Evolutionary conservation across 2,329 filamentous ascomycete genomes (phyloP).

Genomic region (Hypoxylon sp.): DNA sequence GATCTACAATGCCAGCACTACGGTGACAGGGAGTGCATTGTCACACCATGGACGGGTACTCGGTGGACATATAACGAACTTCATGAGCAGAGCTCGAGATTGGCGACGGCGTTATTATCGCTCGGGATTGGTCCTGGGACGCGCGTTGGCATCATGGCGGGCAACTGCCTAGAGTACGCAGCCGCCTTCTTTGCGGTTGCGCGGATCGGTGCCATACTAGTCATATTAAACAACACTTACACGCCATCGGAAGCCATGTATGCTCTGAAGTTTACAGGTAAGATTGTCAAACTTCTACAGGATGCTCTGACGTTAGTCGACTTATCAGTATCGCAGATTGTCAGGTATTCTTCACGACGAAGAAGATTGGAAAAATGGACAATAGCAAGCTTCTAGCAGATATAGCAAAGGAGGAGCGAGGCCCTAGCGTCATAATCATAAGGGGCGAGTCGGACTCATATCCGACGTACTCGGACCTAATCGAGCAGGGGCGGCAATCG

Average conservation of each 20-base stretch:
- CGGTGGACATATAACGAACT: slow-evolving; percentile 76
- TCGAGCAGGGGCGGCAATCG: slow-evolving; percentile 59
- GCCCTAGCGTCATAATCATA: slow-evolving; percentile 67
- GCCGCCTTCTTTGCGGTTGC: slow-evolving; percentile 77
- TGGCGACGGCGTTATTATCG: slow-evolving; percentile 71
- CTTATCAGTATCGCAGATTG: slow-evolving; percentile 60
- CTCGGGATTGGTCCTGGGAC: slow-evolving; percentile 74
- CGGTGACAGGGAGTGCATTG: slow-evolving; percentile 70
- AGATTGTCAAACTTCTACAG: slow-evolving; percentile 27
- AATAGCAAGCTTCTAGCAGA: slow-evolving; percentile 66
- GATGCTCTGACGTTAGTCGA: neutral
- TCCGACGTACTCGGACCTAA: slow-evolving; percentile 65
- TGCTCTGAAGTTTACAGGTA: slow-evolving; percentile 74
- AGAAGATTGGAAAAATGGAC: slow-evolving; percentile 70
- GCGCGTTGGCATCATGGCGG: slow-evolving; percentile 76
- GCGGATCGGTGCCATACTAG: slow-evolving; percentile 71
- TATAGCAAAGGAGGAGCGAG: slow-evolving; percentile 55
- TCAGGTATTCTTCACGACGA: slow-evolving; percentile 76
- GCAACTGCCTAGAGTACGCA: slow-evolving; percentile 84
- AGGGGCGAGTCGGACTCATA: slow-evolving; percentile 63
- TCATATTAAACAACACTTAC: slow-evolving; percentile 85
- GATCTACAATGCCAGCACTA: slow-evolving; percentile 74
- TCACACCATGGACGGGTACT: slow-evolving; percentile 78
- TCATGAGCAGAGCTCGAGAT: slow-evolving; percentile 65
- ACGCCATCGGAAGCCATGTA: slow-evolving; percentile 76